Evolutionary conservation across 768 basidiomycete genomes (phyloP).

Genomic region (Leccinum boreale): DNA sequence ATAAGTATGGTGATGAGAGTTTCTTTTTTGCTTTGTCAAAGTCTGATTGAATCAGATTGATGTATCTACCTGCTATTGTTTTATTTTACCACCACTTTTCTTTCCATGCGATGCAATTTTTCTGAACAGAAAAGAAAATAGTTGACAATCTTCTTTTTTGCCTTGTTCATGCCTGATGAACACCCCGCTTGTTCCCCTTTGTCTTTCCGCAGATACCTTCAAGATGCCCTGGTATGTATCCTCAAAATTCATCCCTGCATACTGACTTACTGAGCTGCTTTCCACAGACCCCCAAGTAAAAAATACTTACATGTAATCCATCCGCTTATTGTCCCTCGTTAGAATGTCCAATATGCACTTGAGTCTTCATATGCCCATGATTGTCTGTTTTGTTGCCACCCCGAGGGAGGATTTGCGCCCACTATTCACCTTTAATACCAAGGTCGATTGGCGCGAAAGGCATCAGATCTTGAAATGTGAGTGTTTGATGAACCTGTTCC

Average conservation of each 20-base stretch:
- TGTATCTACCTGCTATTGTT: no score
- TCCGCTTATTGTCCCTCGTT: background rate
- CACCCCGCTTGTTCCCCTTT: background rate
- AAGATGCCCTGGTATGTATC: constrained; percentile 28
- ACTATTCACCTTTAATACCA: constrained; percentile 76
- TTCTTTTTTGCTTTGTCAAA: no score
- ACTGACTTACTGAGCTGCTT: background rate
- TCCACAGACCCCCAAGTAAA: constrained; percentile 62
- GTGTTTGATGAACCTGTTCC: constrained; percentile 19
- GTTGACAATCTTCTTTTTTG: background rate
- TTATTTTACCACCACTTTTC: no score
- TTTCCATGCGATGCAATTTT: no score
- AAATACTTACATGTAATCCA: constrained; percentile 30
- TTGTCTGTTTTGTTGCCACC: constrained; percentile 40
- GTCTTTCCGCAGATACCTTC: constrained; percentile 49
- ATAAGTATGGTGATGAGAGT: no score
- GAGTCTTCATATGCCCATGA: background rate
- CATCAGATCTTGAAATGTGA: constrained; percentile 90
- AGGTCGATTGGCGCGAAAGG: constrained; percentile 86
- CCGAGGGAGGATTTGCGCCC: constrained; percentile 65
- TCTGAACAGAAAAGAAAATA: no score
- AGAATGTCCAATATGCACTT: background rate
- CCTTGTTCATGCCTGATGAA: background rate
- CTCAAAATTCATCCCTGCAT: background rate
- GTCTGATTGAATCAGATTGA: no score